Percentiles rank a stretch among this genome's conserved stretches.
Conservation (phyloP, 805 yeast genomes). For the Cephaloascus fragrans region DNA sequence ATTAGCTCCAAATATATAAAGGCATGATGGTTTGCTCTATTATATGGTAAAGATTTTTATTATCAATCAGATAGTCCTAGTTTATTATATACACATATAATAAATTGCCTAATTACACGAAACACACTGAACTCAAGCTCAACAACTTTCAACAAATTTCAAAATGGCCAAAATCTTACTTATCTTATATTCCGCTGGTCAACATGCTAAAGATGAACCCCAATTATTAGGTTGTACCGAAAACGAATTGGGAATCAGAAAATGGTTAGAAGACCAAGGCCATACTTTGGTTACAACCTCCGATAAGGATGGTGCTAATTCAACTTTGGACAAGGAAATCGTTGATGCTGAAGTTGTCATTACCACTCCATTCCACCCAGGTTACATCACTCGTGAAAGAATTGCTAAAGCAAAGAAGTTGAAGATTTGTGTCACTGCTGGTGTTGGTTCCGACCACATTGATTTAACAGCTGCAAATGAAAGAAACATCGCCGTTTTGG, state of each 20-base stretch:
- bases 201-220: constrained; percentile 51
- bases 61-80: too few relatives aligned
- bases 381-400: constrained; percentile 58
- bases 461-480: constrained; percentile 63
- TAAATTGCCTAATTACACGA: too few relatives aligned
- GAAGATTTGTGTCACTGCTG: constrained; percentile 68
- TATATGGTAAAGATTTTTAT: too few relatives aligned
- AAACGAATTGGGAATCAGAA: constrained; percentile 63
- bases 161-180: constrained; percentile 31
- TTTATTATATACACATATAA: too few relatives aligned
- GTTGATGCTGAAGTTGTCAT: constrained; percentile 69
- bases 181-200: constrained; percentile 49
- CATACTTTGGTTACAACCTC: constrained; percentile 58
- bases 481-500: constrained; percentile 55
- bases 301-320: constrained; percentile 54
- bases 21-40: too few relatives aligned
- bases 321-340: constrained; percentile 54
- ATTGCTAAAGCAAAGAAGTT: constrained; percentile 61
- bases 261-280: constrained; percentile 56
- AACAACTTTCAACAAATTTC: too few relatives aligned
- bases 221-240: constrained; percentile 62
- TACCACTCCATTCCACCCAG: constrained; percentile 81
- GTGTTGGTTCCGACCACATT: constrained; percentile 78
- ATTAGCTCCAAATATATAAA: too few relatives aligned
- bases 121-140: too few relatives aligned